Base-by-base conservation (phyloP, 139 green algal genomes). In the Picochlorum costavermella region DNA sequence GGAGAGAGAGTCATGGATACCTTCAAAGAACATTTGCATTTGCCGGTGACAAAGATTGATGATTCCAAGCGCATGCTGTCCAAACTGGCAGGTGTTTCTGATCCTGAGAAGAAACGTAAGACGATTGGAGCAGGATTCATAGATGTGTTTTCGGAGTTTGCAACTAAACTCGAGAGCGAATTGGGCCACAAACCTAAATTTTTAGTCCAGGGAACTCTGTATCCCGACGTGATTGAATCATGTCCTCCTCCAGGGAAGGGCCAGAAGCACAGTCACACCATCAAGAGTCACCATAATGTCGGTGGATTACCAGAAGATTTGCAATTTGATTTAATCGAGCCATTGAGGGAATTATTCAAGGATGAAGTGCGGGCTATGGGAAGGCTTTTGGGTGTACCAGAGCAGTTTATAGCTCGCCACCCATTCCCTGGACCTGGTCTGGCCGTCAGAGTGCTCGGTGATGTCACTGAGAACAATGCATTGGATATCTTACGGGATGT, bases 201-300 rank as follows among this genome's bases (percentile, higher is more conserved):
- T 75, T 78, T 96, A 57, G 84, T 95, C 48, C 87, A 95, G 80
- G 91, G 91, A 25, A 97, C 91, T n/a, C 80, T 97, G 25, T 99
- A 99, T 72, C 94, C 94, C 1, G 94, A 99, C 64, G 94, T 99
- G 2, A 99, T 99, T 44, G 94, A 99, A 83, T 95, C 85, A 4
- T 96, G 88, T 73, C 94, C 94, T 17, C 94, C 94, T 2, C 94
- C 94, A 12, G 94, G 94, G 64, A 89, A 71, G 44, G 85, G 78
- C 55, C 83, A 95, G 84, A 97, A 96, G 83, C 91, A 99, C 86
- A 90, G 76, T 64, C 94, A 99, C 86, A 98, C 85, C 48, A 99
- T 99, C 84, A 99, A 99, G 84, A 91, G 76, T 61, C 94, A 99
- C 75, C 94, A 99, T 84, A 99, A 99, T 79, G 94, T 99, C 49